These are phyloP conservation scores for Myrmaecium sp. DNA, from an alignment of 2,329 filamentous ascomycete genomes.

Conservation along the genomic window DNA sequence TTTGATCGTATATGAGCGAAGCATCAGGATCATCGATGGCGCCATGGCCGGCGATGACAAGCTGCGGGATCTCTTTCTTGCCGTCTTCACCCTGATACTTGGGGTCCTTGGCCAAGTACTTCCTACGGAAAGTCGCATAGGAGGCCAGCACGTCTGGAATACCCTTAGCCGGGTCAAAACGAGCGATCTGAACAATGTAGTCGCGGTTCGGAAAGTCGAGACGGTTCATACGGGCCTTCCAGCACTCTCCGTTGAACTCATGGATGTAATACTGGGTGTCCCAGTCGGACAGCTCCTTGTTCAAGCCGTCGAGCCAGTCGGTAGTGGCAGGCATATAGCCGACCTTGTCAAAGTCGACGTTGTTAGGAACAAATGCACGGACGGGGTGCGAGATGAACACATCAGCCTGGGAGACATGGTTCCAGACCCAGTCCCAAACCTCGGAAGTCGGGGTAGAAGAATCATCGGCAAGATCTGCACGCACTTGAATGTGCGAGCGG, in stretches of 20 bases:
- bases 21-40: slow-evolving; percentile 71
- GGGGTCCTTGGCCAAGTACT: slow-evolving; percentile 34
- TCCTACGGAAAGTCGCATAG: slow-evolving; percentile 54
- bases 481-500: slow-evolving; percentile 69
- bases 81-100: too few relatives aligned
- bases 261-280: slow-evolving; percentile 58
- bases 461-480: slow-evolving; percentile 51
- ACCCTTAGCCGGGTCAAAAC: slow-evolving; percentile 72
- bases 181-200: slow-evolving; percentile 66
- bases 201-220: slow-evolving; percentile 43
- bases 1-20: slow-evolving; percentile 53
- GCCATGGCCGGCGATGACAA: slow-evolving; percentile 63
- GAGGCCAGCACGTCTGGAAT: slow-evolving; percentile 61
- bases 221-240: slow-evolving; percentile 41
- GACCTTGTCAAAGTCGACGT: slow-evolving; percentile 48
- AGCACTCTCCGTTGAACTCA: slow-evolving; percentile 49
- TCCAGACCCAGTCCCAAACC: slow-evolving; percentile 62
- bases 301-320: slow-evolving; percentile 70
- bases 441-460: slow-evolving; percentile 51
- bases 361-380: slow-evolving; percentile 53
- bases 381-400: slow-evolving; percentile 74
- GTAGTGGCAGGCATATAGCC: slow-evolving; percentile 66
- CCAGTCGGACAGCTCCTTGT: slow-evolving; percentile 56
- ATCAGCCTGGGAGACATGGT: slow-evolving; percentile 52
- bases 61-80: slow-evolving; percentile 51